Conservation (phyloP, 108 stramenopile species). For the Bacterosira constricta region DNA sequence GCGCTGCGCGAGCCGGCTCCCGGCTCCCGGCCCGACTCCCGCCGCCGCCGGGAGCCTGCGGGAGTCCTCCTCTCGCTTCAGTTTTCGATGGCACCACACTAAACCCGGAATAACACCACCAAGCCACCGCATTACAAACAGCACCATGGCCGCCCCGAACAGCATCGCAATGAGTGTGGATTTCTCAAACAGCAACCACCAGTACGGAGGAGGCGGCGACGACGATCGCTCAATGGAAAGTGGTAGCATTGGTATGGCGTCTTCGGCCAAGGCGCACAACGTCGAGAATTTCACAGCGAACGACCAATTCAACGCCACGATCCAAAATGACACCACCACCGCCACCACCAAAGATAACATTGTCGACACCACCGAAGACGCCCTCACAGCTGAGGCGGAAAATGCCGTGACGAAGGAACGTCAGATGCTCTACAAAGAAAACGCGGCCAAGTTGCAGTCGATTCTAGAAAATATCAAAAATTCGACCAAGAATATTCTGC, state of each 20-base stretch:
- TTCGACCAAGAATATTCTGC: conserved; percentile 44
- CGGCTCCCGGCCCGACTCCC: too few relatives aligned
- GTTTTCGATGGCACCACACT: too few relatives aligned
- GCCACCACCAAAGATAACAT: background rate
- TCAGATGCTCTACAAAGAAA: conserved; percentile 26
- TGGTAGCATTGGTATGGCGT: background rate
- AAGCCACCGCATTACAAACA: too few relatives aligned
- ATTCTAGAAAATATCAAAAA: conserved; percentile 35
- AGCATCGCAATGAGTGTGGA: too few relatives aligned
- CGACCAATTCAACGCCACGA: background rate
- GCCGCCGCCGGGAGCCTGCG: too few relatives aligned
- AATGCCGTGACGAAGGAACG: conserved; percentile 22
- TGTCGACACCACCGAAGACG: conserved; percentile 1
- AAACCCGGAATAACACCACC: too few relatives aligned
- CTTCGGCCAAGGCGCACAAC: background rate
- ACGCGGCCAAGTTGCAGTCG: conserved; percentile 14
- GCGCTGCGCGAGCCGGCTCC: too few relatives aligned
- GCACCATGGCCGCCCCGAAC: too few relatives aligned
- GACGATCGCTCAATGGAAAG: too few relatives aligned
- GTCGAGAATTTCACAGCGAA: background rate
- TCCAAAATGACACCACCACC: background rate
- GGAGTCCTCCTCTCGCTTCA: too few relatives aligned
- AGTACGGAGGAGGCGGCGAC: too few relatives aligned
- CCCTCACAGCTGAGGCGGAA: conserved; percentile 14
- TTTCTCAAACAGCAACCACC: too few relatives aligned